Evolutionary conservation across 768 basidiomycete species (phyloP), one percentile per base, ranked within the genome.

Genomic region (Daedaleopsis sinensis): DNA sequence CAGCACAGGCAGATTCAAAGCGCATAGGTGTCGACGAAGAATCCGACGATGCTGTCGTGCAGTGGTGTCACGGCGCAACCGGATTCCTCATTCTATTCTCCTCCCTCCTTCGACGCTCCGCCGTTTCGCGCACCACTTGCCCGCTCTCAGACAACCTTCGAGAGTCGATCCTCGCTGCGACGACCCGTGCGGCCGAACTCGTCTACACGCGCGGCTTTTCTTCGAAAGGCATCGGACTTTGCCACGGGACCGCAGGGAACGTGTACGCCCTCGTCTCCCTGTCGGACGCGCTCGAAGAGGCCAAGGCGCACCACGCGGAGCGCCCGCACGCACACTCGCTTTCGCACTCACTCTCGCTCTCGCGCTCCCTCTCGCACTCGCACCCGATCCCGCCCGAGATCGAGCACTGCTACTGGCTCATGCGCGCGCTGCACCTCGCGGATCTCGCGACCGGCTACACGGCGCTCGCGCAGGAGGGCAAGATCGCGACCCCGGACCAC

Each of bases 31-130:
- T 63, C 24, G 48, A 44, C 7, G 62, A 59, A 18, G 48, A 67
- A 10, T 53, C 42, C 18, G 55, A 63, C 50, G 78, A 79, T 50
- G 77, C 81, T 16, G 72, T 84, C 15, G 74, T 86, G 1, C 84
- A 86, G 83, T 85, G 84, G 85, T 86, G 84, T 58, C 85, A 85
- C 61, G 84, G 85, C 49, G 84, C 84, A 13, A 71, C 84, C 0
- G 84, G 81, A 3, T 74, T 83, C 32, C 56, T 84, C 11, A 77
- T 84, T 9, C 71, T 84, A 13, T 69, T 87, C 11, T 78, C 80
- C 0, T 81, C 78, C 1, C 65, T 79, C 32, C 71, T 82, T 35
- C 75, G 73, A 21, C 70, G 75, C 58, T 63, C 71, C 2, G 61
- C 66, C 16, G 54, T 49, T 24, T 65, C 68, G 21, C 58, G 69